Percentiles rank a stretch among this genome's conserved stretches.
These are phyloP conservation scores for Trifolium fragiferum DNA, from an alignment of 306 rosid species.

Conservation along the genomic window DNA sequence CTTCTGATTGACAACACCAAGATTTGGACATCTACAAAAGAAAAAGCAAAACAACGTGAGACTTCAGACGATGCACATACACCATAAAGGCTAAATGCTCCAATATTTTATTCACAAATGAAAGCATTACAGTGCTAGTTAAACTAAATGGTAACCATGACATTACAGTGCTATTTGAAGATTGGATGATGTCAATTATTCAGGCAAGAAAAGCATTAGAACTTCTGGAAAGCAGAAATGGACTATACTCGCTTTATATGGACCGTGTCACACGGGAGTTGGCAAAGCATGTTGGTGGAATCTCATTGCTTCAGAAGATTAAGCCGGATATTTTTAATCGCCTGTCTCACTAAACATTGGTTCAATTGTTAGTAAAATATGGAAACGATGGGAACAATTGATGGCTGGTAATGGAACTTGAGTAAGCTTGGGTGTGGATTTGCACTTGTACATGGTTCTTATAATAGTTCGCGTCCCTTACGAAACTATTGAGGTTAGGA, in stretches of 20 bases:
- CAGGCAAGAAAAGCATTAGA: slow-evolving; percentile 73
- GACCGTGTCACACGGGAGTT: slow-evolving; percentile 78
- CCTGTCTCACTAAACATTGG: slow-evolving; percentile 52
- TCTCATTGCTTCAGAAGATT: slow-evolving; percentile 59
- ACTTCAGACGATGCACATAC: too few relatives aligned
- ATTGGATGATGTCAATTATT: slow-evolving; percentile 76
- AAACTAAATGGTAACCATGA: slow-evolving; percentile 33
- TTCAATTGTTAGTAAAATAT: background rate
- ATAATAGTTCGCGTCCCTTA: too few relatives aligned
- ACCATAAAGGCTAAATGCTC: slow-evolving; percentile 4
- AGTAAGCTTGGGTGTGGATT: slow-evolving; percentile 8
- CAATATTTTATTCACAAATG: background rate
- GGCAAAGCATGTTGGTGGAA: slow-evolving; percentile 60
- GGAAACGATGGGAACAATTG: background rate
- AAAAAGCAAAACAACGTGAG: background rate
- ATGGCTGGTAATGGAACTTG: background rate
- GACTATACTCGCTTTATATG: slow-evolving; percentile 76
- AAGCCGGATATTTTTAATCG: slow-evolving; percentile 59
- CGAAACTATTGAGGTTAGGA: too few relatives aligned
- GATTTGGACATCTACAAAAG: slow-evolving; percentile 62
- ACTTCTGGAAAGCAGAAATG: slow-evolving; percentile 87
- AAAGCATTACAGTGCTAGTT: too few relatives aligned
- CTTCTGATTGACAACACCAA: slow-evolving; percentile 78
- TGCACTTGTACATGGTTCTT: background rate
- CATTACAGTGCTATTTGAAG: slow-evolving; percentile 67